Conservation (phyloP, 257 asterid genomes). For the Linderniella brevidens region DNA sequence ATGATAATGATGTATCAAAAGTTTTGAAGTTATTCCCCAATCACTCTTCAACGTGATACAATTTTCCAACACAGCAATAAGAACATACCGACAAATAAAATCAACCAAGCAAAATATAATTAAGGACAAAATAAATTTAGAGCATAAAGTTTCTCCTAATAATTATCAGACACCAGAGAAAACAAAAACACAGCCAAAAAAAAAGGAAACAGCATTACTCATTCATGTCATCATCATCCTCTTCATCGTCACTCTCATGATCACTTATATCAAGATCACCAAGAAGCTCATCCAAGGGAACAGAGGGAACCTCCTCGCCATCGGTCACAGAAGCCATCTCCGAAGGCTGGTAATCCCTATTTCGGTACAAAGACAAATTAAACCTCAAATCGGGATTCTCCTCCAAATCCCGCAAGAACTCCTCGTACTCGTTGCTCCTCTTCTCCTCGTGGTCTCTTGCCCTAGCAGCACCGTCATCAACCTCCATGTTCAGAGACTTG, state of each 20-base stretch:
- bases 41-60: no score
- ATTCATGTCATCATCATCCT: no score
- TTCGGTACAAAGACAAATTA: conserved; percentile 24
- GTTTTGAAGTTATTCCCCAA: no score
- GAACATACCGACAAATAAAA: no score
- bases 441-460: conserved; percentile 29
- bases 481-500: conserved; percentile 32
- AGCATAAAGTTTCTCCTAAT: no score
- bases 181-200: no score
- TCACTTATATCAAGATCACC: conserved; percentile 21
- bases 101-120: no score
- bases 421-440: conserved; percentile 29
- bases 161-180: no score
- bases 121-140: no score
- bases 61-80: no score
- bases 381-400: conserved; percentile 32
- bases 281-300: conserved; percentile 27
- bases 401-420: conserved; percentile 40
- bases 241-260: conserved; percentile 13
- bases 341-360: conserved; percentile 35
- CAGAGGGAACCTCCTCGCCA: conserved; percentile 24
- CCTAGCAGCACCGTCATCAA: conserved; percentile 14
- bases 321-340: conserved; percentile 28
- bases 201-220: no score
- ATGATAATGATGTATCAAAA: no score